Evolutionary conservation across 2,329 filamentous ascomycete species (phyloP), one percentile per base, ranked within the genome.

Genomic region (Cryoendolithus antarcticus): DNA sequence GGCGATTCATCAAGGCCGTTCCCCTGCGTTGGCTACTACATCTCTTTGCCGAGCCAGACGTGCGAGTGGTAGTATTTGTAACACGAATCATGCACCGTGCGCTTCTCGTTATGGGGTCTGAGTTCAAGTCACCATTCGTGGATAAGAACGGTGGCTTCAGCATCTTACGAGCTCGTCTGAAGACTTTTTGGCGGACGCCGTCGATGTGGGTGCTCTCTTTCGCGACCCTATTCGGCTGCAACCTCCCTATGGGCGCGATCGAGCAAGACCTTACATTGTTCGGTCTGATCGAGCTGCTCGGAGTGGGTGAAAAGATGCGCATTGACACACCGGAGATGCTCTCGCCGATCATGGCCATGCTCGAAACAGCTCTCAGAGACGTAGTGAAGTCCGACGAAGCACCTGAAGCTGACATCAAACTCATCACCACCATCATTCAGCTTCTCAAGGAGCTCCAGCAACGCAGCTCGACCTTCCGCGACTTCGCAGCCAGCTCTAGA

Each of bases 1-100:
- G 46, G 55, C 91, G 86, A 51, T 96, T 98, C 66, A 85, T 86
- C 4, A 83, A 82, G 54, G 93, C 89, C 1, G 89, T 98, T 6
- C 95, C 89, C 13, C 94, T 93, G 51, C 94, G 94, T 72, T 60
- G 56, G 56, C 48, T 61, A 3, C 66, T 98, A 9, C 93, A 95
- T 59, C 73, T 98, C 9, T 71, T 96, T 37, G 85, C 85, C 6
- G 88, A 95, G 56, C 77, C 84, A 44, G 83, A 96, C 43, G 72
- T 82, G 4, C 81, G 86, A 48, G 80, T 93, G 13, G 81, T 95
- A 8, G 70, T 86, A 9, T 73, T 86, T 37, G 85, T 84, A 9
- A 74, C 78, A 48, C 88, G 82, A 53, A 89, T 98, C 38, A 66
- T 98, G 15, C 80, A 86, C 15, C 77, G 86, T 30, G 71, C 95